Conservation (phyloP, 768 basidiomycete species). For the Brasilioporus rufonigricans region DNA sequence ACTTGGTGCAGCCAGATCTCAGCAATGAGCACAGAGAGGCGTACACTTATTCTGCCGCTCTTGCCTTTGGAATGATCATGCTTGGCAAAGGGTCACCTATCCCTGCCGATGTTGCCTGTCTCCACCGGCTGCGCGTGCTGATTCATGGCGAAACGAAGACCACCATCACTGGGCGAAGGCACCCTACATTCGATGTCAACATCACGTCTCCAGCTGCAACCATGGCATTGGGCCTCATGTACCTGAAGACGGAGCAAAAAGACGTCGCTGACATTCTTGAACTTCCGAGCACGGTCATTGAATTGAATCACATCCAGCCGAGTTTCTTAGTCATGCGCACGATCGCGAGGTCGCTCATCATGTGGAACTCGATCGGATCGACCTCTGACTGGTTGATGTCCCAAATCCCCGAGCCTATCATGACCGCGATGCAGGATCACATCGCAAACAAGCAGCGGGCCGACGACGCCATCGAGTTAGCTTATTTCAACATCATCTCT, state of each 20-base stretch:
- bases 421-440: constrained; percentile 53
- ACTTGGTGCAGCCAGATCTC: constrained; percentile 77
- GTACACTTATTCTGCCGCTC: constrained; percentile 84
- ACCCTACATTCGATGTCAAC: constrained; percentile 72
- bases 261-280: constrained; percentile 86
- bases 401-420: constrained; percentile 71
- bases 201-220: constrained; percentile 91
- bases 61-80: constrained; percentile 97
- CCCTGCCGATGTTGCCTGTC: constrained; percentile 70
- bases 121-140: constrained; percentile 68
- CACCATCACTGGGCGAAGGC: constrained; percentile 34
- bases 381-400: constrained; percentile 68
- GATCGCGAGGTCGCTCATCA: constrained; percentile 72
- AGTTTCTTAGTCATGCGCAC: constrained; percentile 83
- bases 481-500: constrained; percentile 88
- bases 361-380: constrained; percentile 80
- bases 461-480: constrained; percentile 78
- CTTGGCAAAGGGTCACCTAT: constrained; percentile 79
- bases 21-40: constrained; percentile 90
- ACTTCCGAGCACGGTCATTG: constrained; percentile 77
- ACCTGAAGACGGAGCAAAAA: constrained; percentile 75
- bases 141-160: constrained; percentile 69
- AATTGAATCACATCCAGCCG: constrained; percentile 83
- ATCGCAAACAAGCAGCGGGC: constrained; percentile 44
- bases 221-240: constrained; percentile 90